Base-by-base conservation (phyloP, 371 early-diverging fungal genomes). In the Mortierella sp. region DNA sequence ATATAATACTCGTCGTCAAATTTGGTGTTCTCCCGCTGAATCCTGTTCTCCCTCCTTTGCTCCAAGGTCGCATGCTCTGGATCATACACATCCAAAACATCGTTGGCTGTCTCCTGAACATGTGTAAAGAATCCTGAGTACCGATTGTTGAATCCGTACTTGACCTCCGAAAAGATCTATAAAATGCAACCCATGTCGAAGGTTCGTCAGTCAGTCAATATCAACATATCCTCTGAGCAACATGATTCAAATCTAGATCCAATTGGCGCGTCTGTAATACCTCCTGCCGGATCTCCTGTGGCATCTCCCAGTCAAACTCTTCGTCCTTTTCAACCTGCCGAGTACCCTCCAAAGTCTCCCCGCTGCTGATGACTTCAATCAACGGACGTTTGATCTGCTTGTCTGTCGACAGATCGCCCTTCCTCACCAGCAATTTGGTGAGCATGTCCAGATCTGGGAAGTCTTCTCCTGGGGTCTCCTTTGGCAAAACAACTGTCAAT, bases 1-100 rank as follows among this genome's bases (percentile, higher is more conserved):
- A 97, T 94, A 83, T 98, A 99, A 80, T 98, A 92, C 55, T 97
- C 98, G 53, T 94, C 95, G 83, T 98, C 96, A 90, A 99, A 98
- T 70, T 95, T 94, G 24, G 78, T 87, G 73, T 98, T 93, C 78
- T 98, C 98, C 0, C 84, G 77, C 11, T 89, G 90, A 5, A 94
- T 81, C 40, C 98, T 89, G 28, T 91, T 89, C 34, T 89, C 80
- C 28, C 95, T 90, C 37, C 98, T 87, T 1, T 92, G 90, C 48
- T 91, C 92, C 10, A 90, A 71, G 0, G 94, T 94, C 10, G 95
- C 92, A 19, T 89, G 88, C 81, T 98, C 98, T 0, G 96, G 92
- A 54, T 93, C 91, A 21, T 77, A 73, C 6, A 98, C 90, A 64
- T 96, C 96, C 73, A 96, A 91, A 28, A 98, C 92, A 82, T 98